Conservation (phyloP, 139 green algal genomes). For the Chlamydomonas incerta region DNA sequence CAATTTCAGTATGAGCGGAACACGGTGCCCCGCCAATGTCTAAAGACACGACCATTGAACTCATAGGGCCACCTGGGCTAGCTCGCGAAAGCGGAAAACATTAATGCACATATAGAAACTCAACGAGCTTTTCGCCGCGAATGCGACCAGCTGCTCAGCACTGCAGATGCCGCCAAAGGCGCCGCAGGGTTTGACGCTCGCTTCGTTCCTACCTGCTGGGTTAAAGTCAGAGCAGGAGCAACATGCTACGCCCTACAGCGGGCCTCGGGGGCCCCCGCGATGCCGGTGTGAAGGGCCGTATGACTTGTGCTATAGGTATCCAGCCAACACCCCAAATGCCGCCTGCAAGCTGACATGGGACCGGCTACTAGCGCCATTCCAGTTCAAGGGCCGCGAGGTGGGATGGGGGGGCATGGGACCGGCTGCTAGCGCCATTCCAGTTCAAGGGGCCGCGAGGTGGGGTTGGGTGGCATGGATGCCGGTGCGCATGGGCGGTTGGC, state of each 20-base stretch:
- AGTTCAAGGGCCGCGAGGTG: constrained; percentile 9
- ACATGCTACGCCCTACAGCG: not conserved
- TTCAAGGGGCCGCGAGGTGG: constrained; percentile 15
- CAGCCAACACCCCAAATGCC: not conserved
- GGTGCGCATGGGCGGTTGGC: no score
- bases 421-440: constrained; percentile 6
- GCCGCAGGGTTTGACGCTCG: not conserved
- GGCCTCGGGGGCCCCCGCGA: not conserved
- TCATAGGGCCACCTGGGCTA: no score
- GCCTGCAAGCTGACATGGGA: constrained; percentile 29
- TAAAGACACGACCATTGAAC: no score
- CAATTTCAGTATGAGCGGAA: no score
- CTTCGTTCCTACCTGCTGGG: not conserved
- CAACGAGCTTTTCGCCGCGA: no score
- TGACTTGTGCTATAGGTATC: constrained; percentile 38
- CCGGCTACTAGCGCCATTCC: constrained; percentile 6
- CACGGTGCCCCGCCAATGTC: no score
- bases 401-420: no score
- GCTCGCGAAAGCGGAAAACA: no score
- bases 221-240: not conserved
- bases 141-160: no score
- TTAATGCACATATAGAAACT: no score
- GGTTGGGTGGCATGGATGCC: no score
- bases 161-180: not conserved
- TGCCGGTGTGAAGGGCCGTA: constrained; percentile 25